These are phyloP conservation scores for Aspergillus bombycis DNA, from an alignment of 2,329 filamentous ascomycete genomes.

Conservation along the genomic window DNA sequence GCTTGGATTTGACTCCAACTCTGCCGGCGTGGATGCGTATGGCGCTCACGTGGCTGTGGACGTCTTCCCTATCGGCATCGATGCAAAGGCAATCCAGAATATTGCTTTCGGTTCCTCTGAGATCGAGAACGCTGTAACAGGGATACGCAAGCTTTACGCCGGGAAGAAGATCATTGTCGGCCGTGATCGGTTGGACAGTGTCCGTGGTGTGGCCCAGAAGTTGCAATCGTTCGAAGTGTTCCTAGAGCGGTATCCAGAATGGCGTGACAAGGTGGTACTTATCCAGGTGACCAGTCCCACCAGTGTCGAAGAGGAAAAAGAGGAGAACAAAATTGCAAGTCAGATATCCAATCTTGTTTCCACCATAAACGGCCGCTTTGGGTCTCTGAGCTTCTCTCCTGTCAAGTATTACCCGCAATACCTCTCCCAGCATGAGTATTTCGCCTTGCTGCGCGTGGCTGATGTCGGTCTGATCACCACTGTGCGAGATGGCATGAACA, in stretches of 20 bases:
- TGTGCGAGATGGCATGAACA: slow-evolving; percentile 97
- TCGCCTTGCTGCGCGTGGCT: slow-evolving; percentile 84
- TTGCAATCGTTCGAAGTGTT: slow-evolving; percentile 92
- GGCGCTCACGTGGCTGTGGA: slow-evolving; percentile 87
- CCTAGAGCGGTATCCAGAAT: slow-evolving; percentile 85
- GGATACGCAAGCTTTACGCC: slow-evolving; percentile 75
- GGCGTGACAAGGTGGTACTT: slow-evolving; percentile 87
- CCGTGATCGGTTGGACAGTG: slow-evolving; percentile 88
- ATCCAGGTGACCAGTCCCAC: slow-evolving; percentile 94
- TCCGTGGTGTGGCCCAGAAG: slow-evolving; percentile 93
- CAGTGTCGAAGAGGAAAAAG: slow-evolving; percentile 75
- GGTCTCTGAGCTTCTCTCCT: slow-evolving; percentile 84
- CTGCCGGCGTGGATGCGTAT: slow-evolving; percentile 83
- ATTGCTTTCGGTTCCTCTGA: slow-evolving; percentile 72
- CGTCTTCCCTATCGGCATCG: slow-evolving; percentile 93
- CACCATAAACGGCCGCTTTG: slow-evolving; percentile 87
- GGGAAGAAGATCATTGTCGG: slow-evolving; percentile 95
- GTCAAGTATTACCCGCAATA: slow-evolving; percentile 96
- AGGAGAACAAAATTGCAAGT: slow-evolving; percentile 80
- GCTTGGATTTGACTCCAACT: slow-evolving; percentile 85
- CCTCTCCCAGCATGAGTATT: slow-evolving; percentile 86
- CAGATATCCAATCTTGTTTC: slow-evolving; percentile 90
- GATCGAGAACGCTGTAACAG: slow-evolving; percentile 71
- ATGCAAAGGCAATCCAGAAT: slow-evolving; percentile 76
- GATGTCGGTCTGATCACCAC: slow-evolving; percentile 95